Conservation (phyloP, 2,329 filamentous ascomycete genomes). For the Talaromyces albobiverticillius region DNA sequence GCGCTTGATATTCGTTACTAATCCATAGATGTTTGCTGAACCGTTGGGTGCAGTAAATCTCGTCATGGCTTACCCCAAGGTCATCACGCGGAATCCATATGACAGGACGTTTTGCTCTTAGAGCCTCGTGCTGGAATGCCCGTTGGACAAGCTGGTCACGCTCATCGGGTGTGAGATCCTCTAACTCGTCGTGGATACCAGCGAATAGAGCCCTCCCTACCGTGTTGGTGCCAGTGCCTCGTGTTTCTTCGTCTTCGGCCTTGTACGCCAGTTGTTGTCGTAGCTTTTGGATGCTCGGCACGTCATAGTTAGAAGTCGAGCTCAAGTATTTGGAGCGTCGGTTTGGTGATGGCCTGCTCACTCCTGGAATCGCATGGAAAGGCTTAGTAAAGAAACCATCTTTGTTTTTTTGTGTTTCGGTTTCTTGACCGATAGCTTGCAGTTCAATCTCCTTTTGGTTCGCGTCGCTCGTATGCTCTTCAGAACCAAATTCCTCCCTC, state of each 20-base stretch:
- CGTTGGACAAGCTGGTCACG: constrained; percentile 79
- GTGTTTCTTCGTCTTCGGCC: constrained; percentile 66
- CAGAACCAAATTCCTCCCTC: constrained; percentile 37
- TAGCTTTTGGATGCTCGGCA: constrained; percentile 31
- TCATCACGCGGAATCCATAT: constrained; percentile 95
- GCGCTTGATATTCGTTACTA: constrained; percentile 84
- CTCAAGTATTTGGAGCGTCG: constrained; percentile 41
- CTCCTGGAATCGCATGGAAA: constrained; percentile 10
- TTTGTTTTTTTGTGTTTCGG: constrained; percentile 9
- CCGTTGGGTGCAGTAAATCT: constrained; percentile 72
- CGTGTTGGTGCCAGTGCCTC: constrained; percentile 53
- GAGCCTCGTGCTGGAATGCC: constrained; percentile 85
- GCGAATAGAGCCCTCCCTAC: constrained; percentile 82
- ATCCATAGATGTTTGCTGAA: constrained; percentile 85
- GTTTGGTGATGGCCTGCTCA: constrained; percentile 39
- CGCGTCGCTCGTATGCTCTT: constrained; percentile 16
- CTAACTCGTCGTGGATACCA: constrained; percentile 86
- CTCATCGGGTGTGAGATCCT: constrained; percentile 87
- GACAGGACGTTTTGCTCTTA: constrained; percentile 78
- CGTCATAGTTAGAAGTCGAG: constrained; percentile 28
- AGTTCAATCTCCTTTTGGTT: constrained; percentile 44
- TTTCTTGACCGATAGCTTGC: constrained; percentile 31
- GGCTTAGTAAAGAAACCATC: constrained; percentile 11
- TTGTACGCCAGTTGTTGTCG: constrained; percentile 48
- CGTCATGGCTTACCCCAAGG: constrained; percentile 85